phyloP scores from a whole-genome alignment of 371 early-diverging fungal genomes.

The Lichtheimia ramosa region DNA sequence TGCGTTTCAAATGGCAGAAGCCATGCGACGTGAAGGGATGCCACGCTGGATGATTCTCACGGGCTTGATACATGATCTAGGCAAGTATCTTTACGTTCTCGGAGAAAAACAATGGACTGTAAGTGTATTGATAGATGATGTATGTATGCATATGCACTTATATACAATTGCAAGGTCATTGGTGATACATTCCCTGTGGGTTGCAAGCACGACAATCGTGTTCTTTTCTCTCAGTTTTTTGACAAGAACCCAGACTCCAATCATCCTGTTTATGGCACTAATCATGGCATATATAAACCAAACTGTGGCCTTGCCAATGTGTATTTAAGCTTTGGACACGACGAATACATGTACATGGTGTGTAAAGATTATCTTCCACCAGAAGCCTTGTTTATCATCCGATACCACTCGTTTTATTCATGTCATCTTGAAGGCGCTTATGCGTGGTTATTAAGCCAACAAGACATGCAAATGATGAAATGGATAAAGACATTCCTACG shows the following conservation, averaged over 20 bases:
- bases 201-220: constrained; percentile 21
- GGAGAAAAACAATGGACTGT: constrained; percentile 62
- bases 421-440: constrained; percentile 53
- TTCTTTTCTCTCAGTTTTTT: constrained; percentile 49
- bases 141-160: not conserved
- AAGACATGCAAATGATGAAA: constrained; percentile 50
- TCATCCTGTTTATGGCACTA: constrained; percentile 31
- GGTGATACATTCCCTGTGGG: constrained; percentile 27
- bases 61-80: constrained; percentile 62
- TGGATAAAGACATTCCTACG: constrained; percentile 58
- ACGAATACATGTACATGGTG: constrained; percentile 61
- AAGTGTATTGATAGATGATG: not conserved
- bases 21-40: constrained; percentile 48
- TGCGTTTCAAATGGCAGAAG: constrained; percentile 61
- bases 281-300: constrained; percentile 53
- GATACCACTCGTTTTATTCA: constrained; percentile 61
- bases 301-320: constrained; percentile 55
- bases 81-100: constrained; percentile 52
- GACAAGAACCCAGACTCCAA: constrained; percentile 44
- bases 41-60: constrained; percentile 58
- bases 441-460: constrained; percentile 41
- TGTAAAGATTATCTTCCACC: constrained; percentile 48
- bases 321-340: constrained; percentile 61
- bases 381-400: constrained; percentile 51
- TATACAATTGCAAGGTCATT: constrained; percentile 5